Conservation (phyloP, 495 filamentous ascomycete genomes). For the Aspergillus steynii region DNA sequence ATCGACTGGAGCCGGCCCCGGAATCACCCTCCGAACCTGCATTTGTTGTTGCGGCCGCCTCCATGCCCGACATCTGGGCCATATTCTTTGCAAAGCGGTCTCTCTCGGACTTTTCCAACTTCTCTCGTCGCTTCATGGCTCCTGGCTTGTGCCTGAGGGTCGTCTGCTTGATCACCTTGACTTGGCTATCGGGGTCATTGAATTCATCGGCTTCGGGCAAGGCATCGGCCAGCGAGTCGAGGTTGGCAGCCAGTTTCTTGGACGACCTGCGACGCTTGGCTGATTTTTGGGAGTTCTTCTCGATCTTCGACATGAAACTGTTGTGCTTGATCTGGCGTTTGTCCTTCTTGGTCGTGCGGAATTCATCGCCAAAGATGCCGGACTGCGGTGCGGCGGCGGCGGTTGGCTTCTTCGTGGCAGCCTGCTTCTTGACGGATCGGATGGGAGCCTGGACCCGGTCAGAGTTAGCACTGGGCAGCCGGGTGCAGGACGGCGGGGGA, state of each 20-base stretch:
- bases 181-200: slow-evolving; percentile 36
- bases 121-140: slow-evolving; percentile 79
- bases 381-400: slow-evolving; percentile 27
- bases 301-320: slow-evolving; percentile 70
- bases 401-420: slow-evolving; percentile 26
- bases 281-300: slow-evolving; percentile 55
- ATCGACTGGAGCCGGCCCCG: slow-evolving; percentile 55
- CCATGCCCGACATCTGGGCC: slow-evolving; percentile 55
- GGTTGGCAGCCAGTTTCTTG: slow-evolving; percentile 75
- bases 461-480: not conserved
- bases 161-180: slow-evolving; percentile 61
- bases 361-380: slow-evolving; percentile 42
- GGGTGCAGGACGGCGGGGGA: not conserved
- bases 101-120: slow-evolving; percentile 72
- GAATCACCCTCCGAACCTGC: slow-evolving; percentile 18
- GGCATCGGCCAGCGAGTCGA: slow-evolving; percentile 76
- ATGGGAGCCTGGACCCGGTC: slow-evolving; percentile 30
- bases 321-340: slow-evolving; percentile 77
- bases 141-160: slow-evolving; percentile 73
- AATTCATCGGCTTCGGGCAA: slow-evolving; percentile 59
- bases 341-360: slow-evolving; percentile 70
- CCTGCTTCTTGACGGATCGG: slow-evolving; percentile 24
- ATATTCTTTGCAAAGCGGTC: slow-evolving; percentile 81
- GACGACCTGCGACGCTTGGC: slow-evolving; percentile 64
- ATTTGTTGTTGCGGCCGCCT: slow-evolving; percentile 17